Percentiles rank a stretch among this genome's conserved stretches.
phyloP scores from a whole-genome alignment of 1,284 basidiomycete species.

The Apiotrichum brassicae region DNA sequence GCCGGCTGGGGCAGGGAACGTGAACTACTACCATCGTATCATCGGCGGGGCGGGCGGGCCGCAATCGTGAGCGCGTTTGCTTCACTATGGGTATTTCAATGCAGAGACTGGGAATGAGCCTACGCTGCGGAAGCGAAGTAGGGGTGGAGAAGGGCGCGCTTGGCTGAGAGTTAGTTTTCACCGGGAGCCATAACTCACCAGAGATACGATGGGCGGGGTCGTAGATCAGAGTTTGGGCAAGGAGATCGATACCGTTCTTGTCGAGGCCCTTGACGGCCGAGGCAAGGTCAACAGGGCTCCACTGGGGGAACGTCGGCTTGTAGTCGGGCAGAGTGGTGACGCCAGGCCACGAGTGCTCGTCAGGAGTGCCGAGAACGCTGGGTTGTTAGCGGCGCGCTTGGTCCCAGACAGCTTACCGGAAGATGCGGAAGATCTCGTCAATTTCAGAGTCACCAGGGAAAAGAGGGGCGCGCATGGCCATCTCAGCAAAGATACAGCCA shows the following conservation, averaged over 20 bases:
- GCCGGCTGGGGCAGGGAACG: background rate
- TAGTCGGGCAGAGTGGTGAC: constrained; percentile 87
- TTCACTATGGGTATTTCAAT: constrained; percentile 5
- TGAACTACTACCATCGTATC: background rate
- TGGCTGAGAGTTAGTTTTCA: constrained; percentile 52
- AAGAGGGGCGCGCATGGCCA: constrained; percentile 69
- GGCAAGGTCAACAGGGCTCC: constrained; percentile 60
- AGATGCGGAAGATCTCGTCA: constrained; percentile 99
- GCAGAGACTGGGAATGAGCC: background rate
- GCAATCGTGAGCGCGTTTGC: constrained; percentile 2
- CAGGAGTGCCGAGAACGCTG: constrained; percentile 81
- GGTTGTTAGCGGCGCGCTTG: background rate
- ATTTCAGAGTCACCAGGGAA: constrained; percentile 99
- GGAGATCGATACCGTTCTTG: constrained; percentile 66
- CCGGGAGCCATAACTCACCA: background rate
- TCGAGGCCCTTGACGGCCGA: constrained; percentile 64
- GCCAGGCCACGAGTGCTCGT: constrained; percentile 87
- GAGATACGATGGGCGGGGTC: constrained; percentile 93
- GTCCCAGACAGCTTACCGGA: constrained; percentile 60
- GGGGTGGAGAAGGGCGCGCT: constrained; percentile 73
- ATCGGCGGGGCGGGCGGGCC: background rate
- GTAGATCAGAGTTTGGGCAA: constrained; percentile 78
- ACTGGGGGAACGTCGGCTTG: constrained; percentile 94
- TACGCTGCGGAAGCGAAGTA: constrained; percentile 55
- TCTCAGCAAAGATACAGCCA: constrained; percentile 98